phyloP scores from a whole-genome alignment of 1,139 yeast genomes.

The Yamadazyma mexicana region DNA sequence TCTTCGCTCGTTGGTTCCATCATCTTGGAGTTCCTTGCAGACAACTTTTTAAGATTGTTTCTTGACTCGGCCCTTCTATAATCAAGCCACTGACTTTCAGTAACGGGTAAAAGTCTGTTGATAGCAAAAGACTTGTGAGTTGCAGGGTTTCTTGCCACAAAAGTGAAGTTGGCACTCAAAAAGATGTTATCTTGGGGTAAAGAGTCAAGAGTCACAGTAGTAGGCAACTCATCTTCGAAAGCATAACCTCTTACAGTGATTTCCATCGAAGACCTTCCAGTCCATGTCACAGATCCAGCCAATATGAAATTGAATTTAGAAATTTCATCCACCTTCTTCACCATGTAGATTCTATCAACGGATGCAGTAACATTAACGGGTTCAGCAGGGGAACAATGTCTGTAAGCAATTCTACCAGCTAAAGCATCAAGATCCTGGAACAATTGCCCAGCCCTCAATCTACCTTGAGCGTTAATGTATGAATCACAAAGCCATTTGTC shows the following conservation, averaged over 20 bases:
- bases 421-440: conserved; percentile 89
- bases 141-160: conserved; percentile 90
- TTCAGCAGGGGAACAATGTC: conserved; percentile 87
- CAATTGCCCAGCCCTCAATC: conserved; percentile 86
- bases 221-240: conserved; percentile 51
- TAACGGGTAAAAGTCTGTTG: conserved; percentile 72
- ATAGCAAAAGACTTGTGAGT: conserved; percentile 87
- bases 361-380: conserved; percentile 94
- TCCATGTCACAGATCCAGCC: conserved; percentile 90
- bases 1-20: conserved; percentile 75
- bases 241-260: conserved; percentile 87
- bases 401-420: conserved; percentile 84
- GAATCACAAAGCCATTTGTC: conserved; percentile 83
- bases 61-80: conserved; percentile 87
- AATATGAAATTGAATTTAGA: conserved; percentile 72
- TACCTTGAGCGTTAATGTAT: conserved; percentile 84
- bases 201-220: conserved; percentile 44
- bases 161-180: conserved; percentile 87
- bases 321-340: conserved; percentile 80
- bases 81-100: conserved; percentile 76
- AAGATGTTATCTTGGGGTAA: conserved; percentile 51
- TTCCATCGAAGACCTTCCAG: conserved; percentile 94
- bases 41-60: conserved; percentile 78
- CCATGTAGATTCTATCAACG: conserved; percentile 87
- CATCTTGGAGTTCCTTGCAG: conserved; percentile 62